Conservation (phyloP, 176 grass and related monocot genomes). For the Triticum turgidum region DNA sequence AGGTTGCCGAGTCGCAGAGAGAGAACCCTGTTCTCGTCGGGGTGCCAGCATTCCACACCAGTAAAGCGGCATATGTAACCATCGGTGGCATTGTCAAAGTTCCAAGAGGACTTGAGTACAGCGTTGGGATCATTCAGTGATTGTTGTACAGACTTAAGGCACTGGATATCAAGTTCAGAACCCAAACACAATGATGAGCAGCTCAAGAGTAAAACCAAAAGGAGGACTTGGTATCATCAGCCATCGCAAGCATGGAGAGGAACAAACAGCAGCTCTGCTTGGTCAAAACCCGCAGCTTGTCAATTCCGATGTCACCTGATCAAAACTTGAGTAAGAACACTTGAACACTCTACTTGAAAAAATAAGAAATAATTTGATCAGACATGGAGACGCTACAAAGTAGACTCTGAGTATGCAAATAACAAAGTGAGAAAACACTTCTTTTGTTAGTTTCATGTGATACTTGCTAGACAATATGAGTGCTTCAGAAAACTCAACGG, state of each 20-base stretch:
- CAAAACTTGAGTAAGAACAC: neutral
- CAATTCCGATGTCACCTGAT: neutral
- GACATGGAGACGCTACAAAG: neutral
- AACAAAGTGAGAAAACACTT: no score
- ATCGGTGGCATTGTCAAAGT: neutral
- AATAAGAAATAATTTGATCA: neutral
- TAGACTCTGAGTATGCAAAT: no score
- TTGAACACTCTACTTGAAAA: neutral
- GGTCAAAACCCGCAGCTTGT: neutral
- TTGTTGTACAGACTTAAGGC: constrained; percentile 15
- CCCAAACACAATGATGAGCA: constrained; percentile 12
- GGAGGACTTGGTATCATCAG: neutral
- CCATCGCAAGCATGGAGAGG: neutral
- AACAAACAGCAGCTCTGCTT: neutral
- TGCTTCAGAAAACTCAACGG: neutral
- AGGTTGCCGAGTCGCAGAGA: constrained; percentile 31
- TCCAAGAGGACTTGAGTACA: constrained; percentile 34
- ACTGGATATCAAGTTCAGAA: constrained; percentile 28
- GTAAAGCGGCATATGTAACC: constrained; percentile 38
- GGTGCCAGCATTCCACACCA: constrained; percentile 51
- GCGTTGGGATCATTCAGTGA: constrained; percentile 33
- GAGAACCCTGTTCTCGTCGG: constrained; percentile 30
- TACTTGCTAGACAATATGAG: neutral
- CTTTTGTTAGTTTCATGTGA: neutral
- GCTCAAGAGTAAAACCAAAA: neutral